A percentile compares a stretch with the other conserved stretches of the same genome.
These are phyloP conservation scores for Raddia distichophylla DNA, from an alignment of 176 grass and related monocot species.

Conservation along the genomic window DNA sequence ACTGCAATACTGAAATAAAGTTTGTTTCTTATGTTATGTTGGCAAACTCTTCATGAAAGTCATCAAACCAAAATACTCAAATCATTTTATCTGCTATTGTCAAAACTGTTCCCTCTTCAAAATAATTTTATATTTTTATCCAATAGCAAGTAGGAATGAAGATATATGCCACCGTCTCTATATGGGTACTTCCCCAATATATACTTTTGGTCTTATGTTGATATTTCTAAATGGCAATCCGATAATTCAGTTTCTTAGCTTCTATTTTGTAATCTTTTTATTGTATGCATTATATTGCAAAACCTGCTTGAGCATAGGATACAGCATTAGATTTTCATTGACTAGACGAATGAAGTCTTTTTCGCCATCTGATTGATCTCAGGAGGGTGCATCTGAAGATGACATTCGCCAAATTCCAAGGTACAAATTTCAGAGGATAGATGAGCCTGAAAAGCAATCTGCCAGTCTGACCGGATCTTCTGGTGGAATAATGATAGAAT, in stretches of 20 bases:
- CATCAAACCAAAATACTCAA: neutral
- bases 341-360: neutral
- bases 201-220: no score
- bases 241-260: neutral
- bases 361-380: slow-evolving; percentile 30
- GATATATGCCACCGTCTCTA: neutral
- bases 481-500: slow-evolving; percentile 76
- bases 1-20: neutral
- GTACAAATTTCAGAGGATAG: slow-evolving; percentile 63
- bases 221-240: neutral
- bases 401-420: slow-evolving; percentile 78
- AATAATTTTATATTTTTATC: neutral
- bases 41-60: neutral
- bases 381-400: slow-evolving; percentile 97
- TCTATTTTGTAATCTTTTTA: neutral
- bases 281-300: neutral
- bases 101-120: neutral
- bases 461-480: slow-evolving; percentile 45
- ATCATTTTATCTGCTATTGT: neutral
- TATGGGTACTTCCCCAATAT: neutral
- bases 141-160: neutral
- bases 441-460: slow-evolving; percentile 54
- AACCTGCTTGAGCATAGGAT: neutral
- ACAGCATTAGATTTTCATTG: neutral
- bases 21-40: neutral